phyloP scores from a whole-genome alignment of 2,329 filamentous ascomycete species.

The Neofusicoccum kwambonambiense region DNA sequence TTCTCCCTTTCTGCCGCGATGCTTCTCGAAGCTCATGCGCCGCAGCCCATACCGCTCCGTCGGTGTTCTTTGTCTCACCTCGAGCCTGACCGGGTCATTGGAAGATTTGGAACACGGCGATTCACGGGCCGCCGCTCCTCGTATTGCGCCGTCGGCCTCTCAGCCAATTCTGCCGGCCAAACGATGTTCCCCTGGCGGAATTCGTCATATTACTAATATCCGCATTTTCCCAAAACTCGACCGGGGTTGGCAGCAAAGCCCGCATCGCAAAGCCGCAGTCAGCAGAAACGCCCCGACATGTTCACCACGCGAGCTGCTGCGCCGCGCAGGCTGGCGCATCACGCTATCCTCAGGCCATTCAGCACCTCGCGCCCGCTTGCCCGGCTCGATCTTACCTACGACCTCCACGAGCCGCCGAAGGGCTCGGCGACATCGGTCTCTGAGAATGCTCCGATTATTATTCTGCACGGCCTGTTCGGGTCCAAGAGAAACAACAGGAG shows the following conservation, averaged over 20 bases:
- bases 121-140: background rate
- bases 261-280: background rate
- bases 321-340: slow-evolving; percentile 2
- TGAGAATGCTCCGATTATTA: slow-evolving; percentile 65
- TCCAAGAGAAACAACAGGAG: slow-evolving; percentile 93
- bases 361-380: slow-evolving; percentile 14
- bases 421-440: slow-evolving; percentile 30
- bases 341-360: slow-evolving; percentile 1
- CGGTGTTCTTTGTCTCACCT: background rate
- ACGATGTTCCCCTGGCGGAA: background rate
- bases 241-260: background rate
- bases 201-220: slow-evolving; percentile 8
- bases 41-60: background rate
- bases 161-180: background rate
- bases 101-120: background rate
- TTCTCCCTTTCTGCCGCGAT: background rate
- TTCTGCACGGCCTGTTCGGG: slow-evolving; percentile 91
- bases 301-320: slow-evolving; percentile 4
- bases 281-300: background rate
- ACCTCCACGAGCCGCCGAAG: slow-evolving; percentile 61
- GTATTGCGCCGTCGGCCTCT: background rate
- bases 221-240: background rate
- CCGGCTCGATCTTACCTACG: slow-evolving; percentile 55
- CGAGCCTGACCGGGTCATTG: background rate
- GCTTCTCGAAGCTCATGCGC: background rate